These are phyloP conservation scores for Hydnum rufescens DNA, from an alignment of 768 basidiomycete species.

Conservation along the genomic window DNA sequence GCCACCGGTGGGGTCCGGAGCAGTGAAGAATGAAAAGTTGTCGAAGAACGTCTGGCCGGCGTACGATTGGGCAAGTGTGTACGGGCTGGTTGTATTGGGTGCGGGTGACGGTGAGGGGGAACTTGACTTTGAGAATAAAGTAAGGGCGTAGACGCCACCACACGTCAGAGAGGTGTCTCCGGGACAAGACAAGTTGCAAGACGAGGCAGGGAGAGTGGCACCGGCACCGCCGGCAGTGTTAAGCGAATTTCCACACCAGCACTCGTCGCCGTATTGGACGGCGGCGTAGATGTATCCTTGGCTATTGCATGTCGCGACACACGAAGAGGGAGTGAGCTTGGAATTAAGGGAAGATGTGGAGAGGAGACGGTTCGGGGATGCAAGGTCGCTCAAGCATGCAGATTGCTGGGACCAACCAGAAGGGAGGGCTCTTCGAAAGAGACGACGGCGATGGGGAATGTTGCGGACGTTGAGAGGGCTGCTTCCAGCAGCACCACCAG, in stretches of 20 bases:
- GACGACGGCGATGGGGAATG: neutral
- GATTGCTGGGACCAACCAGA: neutral
- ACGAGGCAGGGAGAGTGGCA: neutral
- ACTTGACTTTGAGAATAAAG: neutral
- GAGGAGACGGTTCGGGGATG: neutral
- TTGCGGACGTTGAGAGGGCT: neutral
- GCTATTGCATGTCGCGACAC: neutral
- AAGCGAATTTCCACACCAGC: conserved; percentile 8
- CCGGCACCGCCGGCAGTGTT: neutral
- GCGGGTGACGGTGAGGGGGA: neutral
- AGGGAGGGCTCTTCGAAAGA: neutral
- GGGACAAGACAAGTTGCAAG: conserved; percentile 1
- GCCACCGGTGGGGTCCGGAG: conserved; percentile 49
- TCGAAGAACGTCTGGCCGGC: conserved; percentile 9
- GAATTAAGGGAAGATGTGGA: neutral
- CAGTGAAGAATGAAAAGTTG: conserved; percentile 15
- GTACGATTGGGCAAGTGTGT: neutral
- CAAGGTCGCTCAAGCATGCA: neutral
- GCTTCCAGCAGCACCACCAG: too few relatives aligned
- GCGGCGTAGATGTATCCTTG: conserved; percentile 6
- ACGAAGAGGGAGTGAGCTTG: neutral
- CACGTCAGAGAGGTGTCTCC: neutral
- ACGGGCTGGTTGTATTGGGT: neutral
- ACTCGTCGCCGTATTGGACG: conserved; percentile 7
- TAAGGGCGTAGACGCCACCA: neutral